These are phyloP conservation scores for Xylaria grammica DNA, from an alignment of 495 filamentous ascomycete genomes.

Conservation along the genomic window DNA sequence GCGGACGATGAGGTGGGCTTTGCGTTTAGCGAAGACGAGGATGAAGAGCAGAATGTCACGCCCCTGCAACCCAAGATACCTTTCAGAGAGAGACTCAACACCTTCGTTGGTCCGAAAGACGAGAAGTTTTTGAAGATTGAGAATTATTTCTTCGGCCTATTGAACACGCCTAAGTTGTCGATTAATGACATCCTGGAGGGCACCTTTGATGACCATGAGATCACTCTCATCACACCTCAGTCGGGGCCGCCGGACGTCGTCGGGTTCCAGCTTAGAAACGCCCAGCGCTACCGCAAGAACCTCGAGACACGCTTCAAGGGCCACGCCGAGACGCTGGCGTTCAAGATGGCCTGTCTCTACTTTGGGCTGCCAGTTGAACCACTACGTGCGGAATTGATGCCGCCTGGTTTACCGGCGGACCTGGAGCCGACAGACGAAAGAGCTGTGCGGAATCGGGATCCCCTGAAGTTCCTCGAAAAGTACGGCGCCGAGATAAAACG, in stretches of 20 bases:
- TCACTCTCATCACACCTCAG: constrained; percentile 28
- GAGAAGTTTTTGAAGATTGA: constrained; percentile 26
- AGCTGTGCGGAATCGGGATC: not conserved
- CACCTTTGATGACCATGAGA: constrained; percentile 34
- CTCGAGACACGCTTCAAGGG: constrained; percentile 32
- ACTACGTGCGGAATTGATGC: constrained; percentile 21
- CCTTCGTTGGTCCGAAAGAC: constrained; percentile 20
- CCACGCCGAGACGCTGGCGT: constrained; percentile 22
- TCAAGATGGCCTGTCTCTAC: constrained; percentile 36
- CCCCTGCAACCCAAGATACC: constrained; percentile 21
- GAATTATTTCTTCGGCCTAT: constrained; percentile 29
- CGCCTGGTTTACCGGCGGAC: constrained; percentile 12
- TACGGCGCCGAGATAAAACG: constrained; percentile 16
- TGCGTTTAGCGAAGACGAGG: not conserved
- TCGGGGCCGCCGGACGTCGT: constrained; percentile 23
- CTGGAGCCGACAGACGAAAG: constrained; percentile 16
- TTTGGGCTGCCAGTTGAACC: constrained; percentile 37
- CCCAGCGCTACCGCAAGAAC: constrained; percentile 22
- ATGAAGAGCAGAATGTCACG: not conserved
- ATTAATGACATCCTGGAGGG: constrained; percentile 31
- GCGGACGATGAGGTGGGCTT: not conserved
- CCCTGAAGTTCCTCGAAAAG: constrained; percentile 26
- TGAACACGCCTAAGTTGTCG: constrained; percentile 20
- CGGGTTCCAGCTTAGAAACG: constrained; percentile 24
- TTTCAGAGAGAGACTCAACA: constrained; percentile 23